These are phyloP conservation scores for Nicotiana tabacum DNA, from an alignment of 257 asterid genomes.

Conservation along the genomic window DNA sequence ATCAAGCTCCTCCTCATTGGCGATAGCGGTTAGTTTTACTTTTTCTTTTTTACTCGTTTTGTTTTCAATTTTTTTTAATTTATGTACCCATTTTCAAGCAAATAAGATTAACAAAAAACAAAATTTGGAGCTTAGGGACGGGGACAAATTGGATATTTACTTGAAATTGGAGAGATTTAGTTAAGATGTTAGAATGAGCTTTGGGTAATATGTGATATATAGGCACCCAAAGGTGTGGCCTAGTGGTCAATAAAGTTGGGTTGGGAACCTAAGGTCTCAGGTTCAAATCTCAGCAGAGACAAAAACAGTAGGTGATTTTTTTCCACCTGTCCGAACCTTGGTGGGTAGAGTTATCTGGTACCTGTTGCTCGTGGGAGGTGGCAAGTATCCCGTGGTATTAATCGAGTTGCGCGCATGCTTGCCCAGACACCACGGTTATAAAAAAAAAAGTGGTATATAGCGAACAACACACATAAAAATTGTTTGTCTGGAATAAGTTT, in stretches of 20 bases:
- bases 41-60: not conserved
- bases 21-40: slow-evolving; percentile 26
- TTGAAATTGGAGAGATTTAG: not conserved
- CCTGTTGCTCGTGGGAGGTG: too few species aligned
- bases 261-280: too few species aligned
- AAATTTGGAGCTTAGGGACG: not conserved
- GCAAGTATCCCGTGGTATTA: too few species aligned
- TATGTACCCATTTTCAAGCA: not conserved
- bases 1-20: slow-evolving; percentile 33
- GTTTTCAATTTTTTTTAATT: not conserved
- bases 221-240: too few species aligned
- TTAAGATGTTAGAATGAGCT: not conserved
- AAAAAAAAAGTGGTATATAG: not conserved
- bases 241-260: too few species aligned
- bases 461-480: not conserved
- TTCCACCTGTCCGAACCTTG: too few species aligned
- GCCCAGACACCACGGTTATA: too few species aligned
- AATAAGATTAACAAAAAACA: not conserved
- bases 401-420: too few species aligned
- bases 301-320: too few species aligned
- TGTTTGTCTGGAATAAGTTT: not conserved
- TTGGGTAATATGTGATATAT: not conserved
- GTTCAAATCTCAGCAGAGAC: too few species aligned
- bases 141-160: not conserved
- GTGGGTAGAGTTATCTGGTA: too few species aligned